Evolutionary conservation across 2,329 filamentous ascomycete genomes (phyloP), one percentile per base, ranked within the genome.

Genomic region (Cladophialophora bantiana): DNA sequence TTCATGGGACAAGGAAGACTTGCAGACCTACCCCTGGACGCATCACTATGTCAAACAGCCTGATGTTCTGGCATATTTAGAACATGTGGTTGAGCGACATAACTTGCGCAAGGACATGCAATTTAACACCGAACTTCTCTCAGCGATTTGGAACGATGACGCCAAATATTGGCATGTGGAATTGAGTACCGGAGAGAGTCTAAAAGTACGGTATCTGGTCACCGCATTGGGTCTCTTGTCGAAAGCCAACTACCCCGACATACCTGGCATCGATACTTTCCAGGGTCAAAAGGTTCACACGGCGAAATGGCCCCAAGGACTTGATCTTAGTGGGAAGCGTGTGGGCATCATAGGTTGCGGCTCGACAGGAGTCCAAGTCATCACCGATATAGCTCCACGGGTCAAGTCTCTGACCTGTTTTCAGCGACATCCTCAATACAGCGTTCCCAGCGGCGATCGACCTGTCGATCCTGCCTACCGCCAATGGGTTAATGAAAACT

Each of bases 311-410:
- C 75, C 81, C 57, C 18, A 54, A 10, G 36, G 40, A 15, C 50
- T 65, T 53, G 60, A 68, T 35, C 15, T 68, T 6, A 68, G 34
- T 4, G 62, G 59, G 20, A 72, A 71, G 48, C 76, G 83, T n/a
- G 83, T 86, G 59, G 88, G 83, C 31, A 82, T 90, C 60, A 85
- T 90, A 34, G 88, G 88, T 7, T 89, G 87, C 0, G 88, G 88
- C 1, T 85, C 87, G 0, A 86, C 86, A 0, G 88, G 88, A 0
- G 83, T 90, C 1, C 88, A 90, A 70, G 83, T 73, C 26, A 74
- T 73, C 9, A 73, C 62, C 65, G 73, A 53, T 70, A 73, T 61
- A 12, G 61, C 71, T 20, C 42, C 66, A 35, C 78, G 74, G 64
- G 77, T 78, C 13, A 65, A 73, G 35, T 69, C 66, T 0, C 60